Percentiles rank a stretch among this genome's conserved stretches.
Evolutionary conservation across 805 yeast genomes (phyloP).

Genomic region (Pichia eremophila): DNA sequence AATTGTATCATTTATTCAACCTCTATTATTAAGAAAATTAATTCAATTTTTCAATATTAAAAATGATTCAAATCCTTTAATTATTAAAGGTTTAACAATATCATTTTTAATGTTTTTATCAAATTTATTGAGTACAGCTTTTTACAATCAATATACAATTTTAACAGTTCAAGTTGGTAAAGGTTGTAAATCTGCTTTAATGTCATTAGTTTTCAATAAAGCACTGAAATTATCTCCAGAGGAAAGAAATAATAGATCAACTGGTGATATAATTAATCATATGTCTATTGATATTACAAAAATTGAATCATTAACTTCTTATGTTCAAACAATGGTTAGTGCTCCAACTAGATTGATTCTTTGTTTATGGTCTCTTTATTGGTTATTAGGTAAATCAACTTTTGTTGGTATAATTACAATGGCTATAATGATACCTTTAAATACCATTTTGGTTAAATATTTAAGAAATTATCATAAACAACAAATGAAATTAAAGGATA

Average conservation of each 20-base stretch:
- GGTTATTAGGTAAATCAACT: slow-evolving; percentile 48
- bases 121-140: slow-evolving; percentile 49
- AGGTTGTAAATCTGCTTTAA: slow-evolving; percentile 55
- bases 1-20: slow-evolving; percentile 37
- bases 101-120: slow-evolving; percentile 55
- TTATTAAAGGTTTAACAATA: slow-evolving; percentile 52
- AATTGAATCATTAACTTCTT: slow-evolving; percentile 49
- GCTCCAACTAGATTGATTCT: slow-evolving; percentile 49
- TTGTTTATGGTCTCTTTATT: slow-evolving; percentile 45
- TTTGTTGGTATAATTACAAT: slow-evolving; percentile 48
- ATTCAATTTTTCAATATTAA: slow-evolving; percentile 33
- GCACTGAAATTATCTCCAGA: slow-evolving; percentile 59
- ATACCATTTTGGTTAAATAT: slow-evolving; percentile 36
- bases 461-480: slow-evolving; percentile 38
- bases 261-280: slow-evolving; percentile 75
- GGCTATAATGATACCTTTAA: slow-evolving; percentile 49
- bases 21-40: slow-evolving; percentile 44
- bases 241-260: slow-evolving; percentile 46
- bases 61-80: slow-evolving; percentile 29
- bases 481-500: slow-evolving; percentile 57
- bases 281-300: slow-evolving; percentile 69
- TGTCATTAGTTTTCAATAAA: slow-evolving; percentile 62
- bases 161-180: slow-evolving; percentile 52
- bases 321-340: slow-evolving; percentile 45
- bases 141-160: slow-evolving; percentile 61